Base-by-base conservation (phyloP, 345 rosid species). In the Passiflora organensis region DNA sequence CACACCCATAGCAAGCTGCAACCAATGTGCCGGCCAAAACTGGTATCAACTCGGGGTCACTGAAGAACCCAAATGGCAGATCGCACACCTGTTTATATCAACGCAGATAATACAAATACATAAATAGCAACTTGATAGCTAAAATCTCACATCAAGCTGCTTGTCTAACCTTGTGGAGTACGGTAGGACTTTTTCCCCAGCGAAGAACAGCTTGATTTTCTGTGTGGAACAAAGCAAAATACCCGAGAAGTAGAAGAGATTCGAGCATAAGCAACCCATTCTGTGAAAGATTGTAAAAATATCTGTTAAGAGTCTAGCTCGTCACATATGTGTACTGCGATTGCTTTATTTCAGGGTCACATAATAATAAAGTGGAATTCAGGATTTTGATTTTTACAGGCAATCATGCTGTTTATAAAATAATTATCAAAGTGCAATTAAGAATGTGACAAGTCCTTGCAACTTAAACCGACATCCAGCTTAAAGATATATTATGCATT, bases 181-280 rank as follows among this genome's bases (percentile, higher is more conserved):
- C 80, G 13, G 93, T 85, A 17, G 86, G 88, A 66, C 89, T 77
- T 59, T 82, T 82, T 56, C 89, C 86, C 93, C 93, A 85, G 42
- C 89, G 80, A 55, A 82, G 86, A 51, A 85, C 89, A 21, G 84
- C 93, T 69, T 82, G 93, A 74, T 82, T 85, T 58, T 76, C 77
- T 1, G 69, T 51, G 76, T 85, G 93, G 69, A 85, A 82, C 72
- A 85, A 68, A 20, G 89, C 76, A 62, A 85, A 85, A 69, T 80
- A 72, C 54, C 86, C 76, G 25, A 82, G 88, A 62, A 85, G 86
- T 69, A 73, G 64, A 42, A 85, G 72, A 11, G 83, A 76, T 67
- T 85, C 93, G 1, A 74, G 82, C 53, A 85, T 68, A 65, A 85
- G 86, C 68, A 80, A 58, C 60, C 93, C 86, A 62, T 76, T 78